Conservation (phyloP, 495 filamentous ascomycete species). For the Thermochaetoides thermophila region DNA sequence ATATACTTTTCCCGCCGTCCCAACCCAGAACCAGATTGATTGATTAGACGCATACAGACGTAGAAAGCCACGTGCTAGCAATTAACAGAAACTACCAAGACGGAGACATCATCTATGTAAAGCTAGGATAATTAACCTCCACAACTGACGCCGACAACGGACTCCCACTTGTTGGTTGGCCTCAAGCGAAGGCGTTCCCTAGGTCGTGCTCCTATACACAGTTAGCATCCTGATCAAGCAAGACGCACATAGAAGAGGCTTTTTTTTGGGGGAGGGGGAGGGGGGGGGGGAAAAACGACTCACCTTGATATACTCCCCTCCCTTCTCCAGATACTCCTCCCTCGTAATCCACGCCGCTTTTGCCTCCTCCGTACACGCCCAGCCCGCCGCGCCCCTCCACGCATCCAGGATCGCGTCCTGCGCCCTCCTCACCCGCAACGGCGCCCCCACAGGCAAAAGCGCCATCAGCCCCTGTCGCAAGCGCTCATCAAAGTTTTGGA, state of each 20-base stretch:
- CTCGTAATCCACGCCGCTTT: slow-evolving; percentile 41
- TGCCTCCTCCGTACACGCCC: slow-evolving; percentile 41
- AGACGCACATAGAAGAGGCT: too few species aligned
- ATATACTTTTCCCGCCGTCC: neutral
- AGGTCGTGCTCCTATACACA: slow-evolving; percentile 57
- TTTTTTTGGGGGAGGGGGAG: too few species aligned
- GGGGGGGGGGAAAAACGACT: slow-evolving; percentile 13
- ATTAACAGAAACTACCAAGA: too few species aligned
- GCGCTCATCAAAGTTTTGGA: slow-evolving; percentile 73
- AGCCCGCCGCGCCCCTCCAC: slow-evolving; percentile 82
- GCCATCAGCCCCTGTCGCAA: slow-evolving; percentile 55
- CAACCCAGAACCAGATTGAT: too few species aligned
- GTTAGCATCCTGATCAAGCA: slow-evolving; percentile 2
- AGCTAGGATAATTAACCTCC: too few species aligned
- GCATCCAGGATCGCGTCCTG: slow-evolving; percentile 66
- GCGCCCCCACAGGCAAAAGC: slow-evolving; percentile 52
- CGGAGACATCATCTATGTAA: too few species aligned
- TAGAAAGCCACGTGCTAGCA: too few species aligned
- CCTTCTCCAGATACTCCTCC: slow-evolving; percentile 74
- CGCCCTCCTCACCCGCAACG: slow-evolving; percentile 53
- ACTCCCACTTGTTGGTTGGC: neutral
- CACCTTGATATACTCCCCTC: slow-evolving; percentile 75
- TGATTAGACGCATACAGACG: too few species aligned
- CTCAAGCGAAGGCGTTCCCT: slow-evolving; percentile 45
- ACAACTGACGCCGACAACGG: too few species aligned